Conservation (phyloP, 108 stramenopile species). For the Skeletonema grethae region DNA sequence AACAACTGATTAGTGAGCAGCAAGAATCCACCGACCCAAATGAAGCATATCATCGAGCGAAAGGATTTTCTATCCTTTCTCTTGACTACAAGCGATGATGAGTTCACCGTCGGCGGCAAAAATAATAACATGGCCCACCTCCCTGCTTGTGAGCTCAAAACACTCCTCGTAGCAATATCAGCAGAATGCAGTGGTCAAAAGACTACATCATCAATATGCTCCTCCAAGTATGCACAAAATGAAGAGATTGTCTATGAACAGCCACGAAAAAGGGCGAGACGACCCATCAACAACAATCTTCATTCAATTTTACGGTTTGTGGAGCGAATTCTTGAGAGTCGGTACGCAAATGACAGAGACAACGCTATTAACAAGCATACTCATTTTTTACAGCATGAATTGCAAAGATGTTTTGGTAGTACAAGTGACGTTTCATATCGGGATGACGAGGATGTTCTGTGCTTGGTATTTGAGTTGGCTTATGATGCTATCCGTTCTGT, state of each 20-base stretch:
- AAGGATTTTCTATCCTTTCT: constrained; percentile 9
- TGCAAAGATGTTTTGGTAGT: constrained; percentile 33
- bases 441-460: constrained; percentile 29
- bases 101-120: background rate
- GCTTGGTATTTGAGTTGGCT: constrained; percentile 32
- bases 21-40: background rate
- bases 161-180: constrained; percentile 13
- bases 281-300: constrained; percentile 24
- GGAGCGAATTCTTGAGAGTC: constrained; percentile 18
- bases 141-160: constrained; percentile 11
- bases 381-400: constrained; percentile 17
- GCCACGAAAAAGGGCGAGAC: constrained; percentile 19
- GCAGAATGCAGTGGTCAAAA: constrained; percentile 9
- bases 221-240: background rate
- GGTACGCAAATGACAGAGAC: constrained; percentile 8
- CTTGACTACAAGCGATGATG: background rate
- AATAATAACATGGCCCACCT: background rate
- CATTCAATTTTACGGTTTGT: constrained; percentile 37
- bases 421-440: constrained; percentile 18
- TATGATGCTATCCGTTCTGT: constrained; percentile 23
- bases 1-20: background rate
- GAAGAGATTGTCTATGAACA: background rate
- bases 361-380: background rate
- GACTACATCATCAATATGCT: background rate
- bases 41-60: constrained; percentile 12